Conservation (phyloP, 176 grass and related monocot genomes). For the Raddia guianensis region DNA sequence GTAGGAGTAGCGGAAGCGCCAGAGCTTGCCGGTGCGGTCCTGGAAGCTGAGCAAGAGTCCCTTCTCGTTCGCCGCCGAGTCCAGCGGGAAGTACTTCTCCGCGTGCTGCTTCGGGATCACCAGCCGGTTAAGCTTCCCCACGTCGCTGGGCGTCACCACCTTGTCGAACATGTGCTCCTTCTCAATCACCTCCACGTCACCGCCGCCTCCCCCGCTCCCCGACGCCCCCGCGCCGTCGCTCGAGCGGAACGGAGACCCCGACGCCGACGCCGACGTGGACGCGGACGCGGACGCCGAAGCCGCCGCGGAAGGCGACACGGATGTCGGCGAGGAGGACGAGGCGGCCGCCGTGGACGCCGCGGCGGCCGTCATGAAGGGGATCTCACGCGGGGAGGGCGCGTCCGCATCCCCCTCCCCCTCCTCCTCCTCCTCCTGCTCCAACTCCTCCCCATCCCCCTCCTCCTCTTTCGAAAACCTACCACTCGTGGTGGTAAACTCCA, state of each 20-base stretch:
- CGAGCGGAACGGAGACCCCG: slow-evolving; percentile 36
- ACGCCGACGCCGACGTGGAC: slow-evolving; percentile 1
- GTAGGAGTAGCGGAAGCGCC: slow-evolving; percentile 95
- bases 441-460: slow-evolving; percentile 11
- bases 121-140: slow-evolving; percentile 91
- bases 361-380: slow-evolving; percentile 45
- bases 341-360: neutral
- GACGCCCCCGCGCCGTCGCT: slow-evolving; percentile 53
- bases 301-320: slow-evolving; percentile 34
- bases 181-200: slow-evolving; percentile 47
- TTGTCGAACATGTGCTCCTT: slow-evolving; percentile 97
- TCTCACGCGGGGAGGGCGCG: slow-evolving; percentile 41
- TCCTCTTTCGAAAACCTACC: slow-evolving; percentile 50
- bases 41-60: slow-evolving; percentile 74
- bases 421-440: neutral
- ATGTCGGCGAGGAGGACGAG: slow-evolving; percentile 23
- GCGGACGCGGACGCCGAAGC: slow-evolving; percentile 11
- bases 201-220: slow-evolving; percentile 17
- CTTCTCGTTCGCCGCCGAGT: slow-evolving; percentile 63
- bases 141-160: slow-evolving; percentile 85
- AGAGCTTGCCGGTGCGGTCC: slow-evolving; percentile 84
- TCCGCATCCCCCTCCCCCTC: slow-evolving; percentile 32
- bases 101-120: slow-evolving; percentile 90
- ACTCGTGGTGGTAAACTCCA: slow-evolving; percentile 47
- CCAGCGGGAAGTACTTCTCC: slow-evolving; percentile 84